Percentiles rank a stretch among this genome's conserved stretches.
Evolutionary conservation across 208 protist genomes (phyloP).

Genomic region (Acanthamoeba sp.): DNA sequence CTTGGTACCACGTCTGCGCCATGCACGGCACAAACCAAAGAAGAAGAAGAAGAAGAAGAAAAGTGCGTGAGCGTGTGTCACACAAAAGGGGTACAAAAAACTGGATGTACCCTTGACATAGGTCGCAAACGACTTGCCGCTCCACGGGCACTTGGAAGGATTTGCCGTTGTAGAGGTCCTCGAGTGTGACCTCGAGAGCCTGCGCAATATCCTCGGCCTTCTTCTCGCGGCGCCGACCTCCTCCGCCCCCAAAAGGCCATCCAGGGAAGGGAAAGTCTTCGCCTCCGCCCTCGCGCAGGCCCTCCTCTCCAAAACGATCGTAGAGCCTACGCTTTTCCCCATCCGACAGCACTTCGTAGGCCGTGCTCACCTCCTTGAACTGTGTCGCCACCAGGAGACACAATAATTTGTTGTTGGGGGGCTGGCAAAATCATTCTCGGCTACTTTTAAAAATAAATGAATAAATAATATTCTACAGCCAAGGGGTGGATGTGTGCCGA

Average conservation of each 20-base stretch:
- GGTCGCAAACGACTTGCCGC: constrained; percentile 86
- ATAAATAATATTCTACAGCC: too few species aligned
- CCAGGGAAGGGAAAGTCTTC: constrained; percentile 36
- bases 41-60: background rate
- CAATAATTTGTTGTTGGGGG: too few species aligned
- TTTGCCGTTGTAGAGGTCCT: constrained; percentile 98
- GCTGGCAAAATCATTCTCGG: too few species aligned
- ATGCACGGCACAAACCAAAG: constrained; percentile 77
- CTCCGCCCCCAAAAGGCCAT: background rate
- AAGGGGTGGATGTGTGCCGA: background rate
- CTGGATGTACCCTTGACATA: constrained; percentile 86
- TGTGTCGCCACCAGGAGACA: background rate
- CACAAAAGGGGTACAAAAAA: too few species aligned
- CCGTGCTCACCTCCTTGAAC: constrained; percentile 97
- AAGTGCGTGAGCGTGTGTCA: too few species aligned
- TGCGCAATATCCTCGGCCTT: constrained; percentile 95
- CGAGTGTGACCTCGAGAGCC: constrained; percentile 94
- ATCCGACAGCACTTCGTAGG: constrained; percentile 98
- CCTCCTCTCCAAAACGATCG: constrained; percentile 98
- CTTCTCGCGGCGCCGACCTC: background rate
- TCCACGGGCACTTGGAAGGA: constrained; percentile 96
- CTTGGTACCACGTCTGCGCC: constrained; percentile 25
- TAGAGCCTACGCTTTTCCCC: constrained; percentile 97
- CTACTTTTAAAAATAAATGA: too few species aligned
- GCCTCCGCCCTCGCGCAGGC: constrained; percentile 92